These are phyloP conservation scores for Mucor sp. DNA, from an alignment of 371 early-diverging fungal genomes.

Conservation along the genomic window DNA sequence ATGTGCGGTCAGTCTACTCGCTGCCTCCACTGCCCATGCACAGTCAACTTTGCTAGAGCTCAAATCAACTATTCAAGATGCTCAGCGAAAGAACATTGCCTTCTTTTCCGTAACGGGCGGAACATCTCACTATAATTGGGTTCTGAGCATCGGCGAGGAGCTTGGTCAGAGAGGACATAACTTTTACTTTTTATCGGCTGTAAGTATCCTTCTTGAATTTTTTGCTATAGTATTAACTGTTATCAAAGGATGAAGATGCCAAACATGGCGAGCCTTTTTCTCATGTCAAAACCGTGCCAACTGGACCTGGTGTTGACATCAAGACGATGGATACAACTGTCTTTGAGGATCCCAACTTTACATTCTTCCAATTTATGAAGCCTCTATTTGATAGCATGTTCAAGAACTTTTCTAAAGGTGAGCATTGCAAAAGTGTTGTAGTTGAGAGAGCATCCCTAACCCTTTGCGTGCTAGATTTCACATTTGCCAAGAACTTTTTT, in stretches of 20 bases:
- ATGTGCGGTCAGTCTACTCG: constrained; percentile 58
- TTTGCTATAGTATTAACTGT: too few species aligned
- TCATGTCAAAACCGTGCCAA: not conserved
- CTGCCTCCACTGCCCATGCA: not conserved
- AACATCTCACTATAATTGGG: constrained; percentile 7
- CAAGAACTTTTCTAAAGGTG: not conserved
- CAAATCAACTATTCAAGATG: not conserved
- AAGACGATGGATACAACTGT: not conserved
- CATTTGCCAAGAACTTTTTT: not conserved
- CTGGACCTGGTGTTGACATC: not conserved
- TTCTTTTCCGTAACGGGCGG: not conserved
- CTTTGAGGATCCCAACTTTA: not conserved
- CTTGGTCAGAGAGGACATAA: constrained; percentile 6
- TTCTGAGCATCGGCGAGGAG: not conserved
- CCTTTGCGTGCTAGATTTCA: not conserved
- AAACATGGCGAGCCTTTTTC: constrained; percentile 1
- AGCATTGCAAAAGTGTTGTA: not conserved
- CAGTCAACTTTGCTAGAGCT: not conserved
- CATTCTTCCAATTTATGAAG: not conserved
- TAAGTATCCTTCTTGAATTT: not conserved
- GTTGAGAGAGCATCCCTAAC: not conserved
- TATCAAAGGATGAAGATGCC: not conserved
- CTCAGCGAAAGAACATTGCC: constrained; percentile 2
- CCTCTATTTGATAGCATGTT: not conserved
- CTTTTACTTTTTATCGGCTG: constrained; percentile 9